Evolutionary conservation across 129 eudicot genomes (phyloP).

Genomic region (Chrysanthemum seticuspe): DNA sequence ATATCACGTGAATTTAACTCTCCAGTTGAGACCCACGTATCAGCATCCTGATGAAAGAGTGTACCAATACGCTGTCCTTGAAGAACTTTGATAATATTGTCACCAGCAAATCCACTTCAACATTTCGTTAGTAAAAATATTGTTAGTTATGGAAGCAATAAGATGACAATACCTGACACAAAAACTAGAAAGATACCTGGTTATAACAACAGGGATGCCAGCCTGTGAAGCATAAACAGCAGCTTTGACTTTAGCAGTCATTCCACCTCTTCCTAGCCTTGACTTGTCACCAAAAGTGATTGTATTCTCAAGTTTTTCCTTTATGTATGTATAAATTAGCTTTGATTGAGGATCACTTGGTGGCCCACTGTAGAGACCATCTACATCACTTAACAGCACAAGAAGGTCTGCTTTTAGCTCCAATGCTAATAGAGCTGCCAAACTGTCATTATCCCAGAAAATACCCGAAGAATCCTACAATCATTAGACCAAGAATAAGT

Average conservation of each 20-base stretch:
- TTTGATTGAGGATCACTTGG: constrained; percentile 82
- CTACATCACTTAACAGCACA: constrained; percentile 44
- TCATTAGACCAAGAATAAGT: not conserved
- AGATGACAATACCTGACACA: not conserved
- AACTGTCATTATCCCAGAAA: constrained; percentile 97
- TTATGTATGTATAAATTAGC: constrained; percentile 71
- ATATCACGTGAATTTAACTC: constrained; percentile 67
- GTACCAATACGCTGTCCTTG: constrained; percentile 71
- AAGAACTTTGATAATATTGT: constrained; percentile 68
- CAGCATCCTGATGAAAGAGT: constrained; percentile 82
- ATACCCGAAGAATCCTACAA: constrained; percentile 91
- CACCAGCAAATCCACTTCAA: constrained; percentile 70
- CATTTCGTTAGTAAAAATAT: not conserved
- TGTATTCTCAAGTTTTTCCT: constrained; percentile 71
- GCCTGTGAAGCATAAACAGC: constrained; percentile 93
- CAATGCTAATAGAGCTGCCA: constrained; percentile 87
- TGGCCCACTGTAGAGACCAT: constrained; percentile 96
- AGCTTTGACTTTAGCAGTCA: constrained; percentile 99
- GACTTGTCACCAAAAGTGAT: constrained; percentile 98
- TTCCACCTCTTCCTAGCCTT: constrained; percentile 95
- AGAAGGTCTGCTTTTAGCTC: constrained; percentile 98
- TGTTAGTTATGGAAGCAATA: constrained; percentile 19
- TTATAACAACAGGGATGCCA: constrained; percentile 89
- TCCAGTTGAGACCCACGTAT: constrained; percentile 53
- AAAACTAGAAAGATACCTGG: constrained; percentile 47